Evolutionary conservation across 495 filamentous ascomycete genomes (phyloP), one percentile per base, ranked within the genome.

Genomic region (Parathielavia hyrcaniae): DNA sequence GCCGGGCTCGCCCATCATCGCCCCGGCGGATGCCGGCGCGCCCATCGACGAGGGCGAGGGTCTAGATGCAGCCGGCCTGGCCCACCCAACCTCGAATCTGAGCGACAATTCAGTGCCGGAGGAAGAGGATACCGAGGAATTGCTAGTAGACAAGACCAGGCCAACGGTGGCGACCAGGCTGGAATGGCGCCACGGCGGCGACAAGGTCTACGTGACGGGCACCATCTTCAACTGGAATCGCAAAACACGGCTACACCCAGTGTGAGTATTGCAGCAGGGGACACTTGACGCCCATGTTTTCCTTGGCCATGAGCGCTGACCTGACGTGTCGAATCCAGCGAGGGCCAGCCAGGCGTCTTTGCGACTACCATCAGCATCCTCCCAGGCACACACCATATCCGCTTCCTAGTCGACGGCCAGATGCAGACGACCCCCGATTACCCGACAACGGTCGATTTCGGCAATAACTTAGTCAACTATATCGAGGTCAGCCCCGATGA

Each of bases 391-490:
- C 93, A 98, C 72, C 93, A 98, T 73, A 77, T 98, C 62, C 90
- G 93, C 65, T 98, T 97, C 75, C 82, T 98, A 63, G 89, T 97
- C 26, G 91, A 97, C 71, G 88, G 87, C 38, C 85, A 90, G 59
- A 96, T 97, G 91, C 80, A 84, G 58, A 88, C 88, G 17, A 91
- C 91, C 6, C 84, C 88, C 45, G 82, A 86, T 60, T 81, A 96
- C 22, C 91, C 93, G 3, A 97, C 95, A 0, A 92, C 93, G 0
- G 93, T 98, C 26, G 93, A 98, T 73, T 95, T 90, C 69, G 93
- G 90, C 43, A 96, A 96, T 67, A 91, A 95, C 66, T 75, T 98
- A 20, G 91, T 98, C 59, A 98, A 98, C 74, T 98, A 98, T 66
- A 85, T 98, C 64, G 93, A 98, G 73, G 86, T 97, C 53, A 89